Percentiles rank a stretch among this genome's conserved stretches.
These are phyloP conservation scores for Rhizopus delemar DNA, from an alignment of 371 early-diverging fungal species.

Conservation along the genomic window DNA sequence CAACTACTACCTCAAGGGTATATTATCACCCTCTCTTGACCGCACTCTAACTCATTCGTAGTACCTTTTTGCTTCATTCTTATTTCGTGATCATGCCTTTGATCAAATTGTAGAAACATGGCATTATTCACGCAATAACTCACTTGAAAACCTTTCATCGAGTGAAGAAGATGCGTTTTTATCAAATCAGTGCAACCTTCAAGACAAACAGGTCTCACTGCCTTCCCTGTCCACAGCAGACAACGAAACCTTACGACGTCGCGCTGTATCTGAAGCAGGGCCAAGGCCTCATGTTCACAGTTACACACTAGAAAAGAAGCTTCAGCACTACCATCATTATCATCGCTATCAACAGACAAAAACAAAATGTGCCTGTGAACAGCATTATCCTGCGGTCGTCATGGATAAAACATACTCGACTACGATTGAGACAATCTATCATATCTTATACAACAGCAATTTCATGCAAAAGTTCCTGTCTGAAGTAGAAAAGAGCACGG, in stretches of 20 bases:
- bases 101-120: conserved; percentile 70
- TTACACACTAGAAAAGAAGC: neutral
- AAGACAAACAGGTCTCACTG: conserved; percentile 8
- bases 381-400: conserved; percentile 50
- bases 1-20: conserved; percentile 67
- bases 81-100: conserved; percentile 78
- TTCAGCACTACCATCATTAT: neutral
- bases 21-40: neutral
- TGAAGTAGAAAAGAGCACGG: conserved; percentile 43
- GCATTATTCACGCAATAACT: conserved; percentile 21
- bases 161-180: neutral
- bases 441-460: conserved; percentile 41
- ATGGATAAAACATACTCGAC: conserved; percentile 51
- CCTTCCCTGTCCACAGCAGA: conserved; percentile 12
- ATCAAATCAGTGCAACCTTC: neutral
- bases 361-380: conserved; percentile 50
- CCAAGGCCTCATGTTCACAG: conserved; percentile 21
- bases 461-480: conserved; percentile 40
- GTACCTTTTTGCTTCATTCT: conserved; percentile 82
- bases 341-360: conserved; percentile 1
- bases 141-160: conserved; percentile 14
- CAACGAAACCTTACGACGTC: conserved; percentile 6
- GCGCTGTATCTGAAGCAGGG: conserved; percentile 27
- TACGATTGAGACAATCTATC: conserved; percentile 48
- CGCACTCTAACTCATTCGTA: conserved; percentile 7